Evolutionary conservation across 2,329 filamentous ascomycete species (phyloP).

Genomic region (Pseudogymnoascus pannorum): DNA sequence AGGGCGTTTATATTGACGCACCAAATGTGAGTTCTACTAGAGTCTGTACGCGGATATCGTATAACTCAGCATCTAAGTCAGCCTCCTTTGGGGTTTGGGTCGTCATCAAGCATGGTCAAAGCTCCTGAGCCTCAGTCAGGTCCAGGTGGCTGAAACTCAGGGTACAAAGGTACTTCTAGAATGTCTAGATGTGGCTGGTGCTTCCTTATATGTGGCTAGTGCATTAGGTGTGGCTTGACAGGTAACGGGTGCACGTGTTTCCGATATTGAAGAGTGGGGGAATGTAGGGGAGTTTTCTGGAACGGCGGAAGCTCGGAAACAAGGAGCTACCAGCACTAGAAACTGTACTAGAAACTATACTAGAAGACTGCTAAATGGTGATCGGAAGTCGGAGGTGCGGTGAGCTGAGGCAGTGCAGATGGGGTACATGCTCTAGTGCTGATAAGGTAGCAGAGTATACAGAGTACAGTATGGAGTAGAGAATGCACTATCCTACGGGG

Average conservation of each 20-base stretch:
- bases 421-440: neutral
- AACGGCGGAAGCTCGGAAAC: neutral
- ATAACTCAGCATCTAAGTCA: neutral
- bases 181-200: neutral
- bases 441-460: neutral
- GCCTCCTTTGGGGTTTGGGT: neutral
- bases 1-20: neutral
- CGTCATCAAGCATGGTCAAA: neutral
- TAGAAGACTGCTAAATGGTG: neutral
- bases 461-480: too few species aligned
- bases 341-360: neutral
- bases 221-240: neutral
- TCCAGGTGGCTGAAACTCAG: neutral
- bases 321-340: neutral
- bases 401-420: neutral
- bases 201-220: neutral
- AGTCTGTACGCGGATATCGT: neutral
- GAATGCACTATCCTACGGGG: too few species aligned
- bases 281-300: neutral
- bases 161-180: neutral
- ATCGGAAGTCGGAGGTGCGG: neutral
- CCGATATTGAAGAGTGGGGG: neutral
- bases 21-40: neutral
- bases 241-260: neutral
- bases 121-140: neutral